A percentile compares a stretch with the other conserved stretches of the same genome.
These are phyloP conservation scores for Cryphonectria japonica DNA, from an alignment of 2,329 filamentous ascomycete genomes.

Conservation along the genomic window DNA sequence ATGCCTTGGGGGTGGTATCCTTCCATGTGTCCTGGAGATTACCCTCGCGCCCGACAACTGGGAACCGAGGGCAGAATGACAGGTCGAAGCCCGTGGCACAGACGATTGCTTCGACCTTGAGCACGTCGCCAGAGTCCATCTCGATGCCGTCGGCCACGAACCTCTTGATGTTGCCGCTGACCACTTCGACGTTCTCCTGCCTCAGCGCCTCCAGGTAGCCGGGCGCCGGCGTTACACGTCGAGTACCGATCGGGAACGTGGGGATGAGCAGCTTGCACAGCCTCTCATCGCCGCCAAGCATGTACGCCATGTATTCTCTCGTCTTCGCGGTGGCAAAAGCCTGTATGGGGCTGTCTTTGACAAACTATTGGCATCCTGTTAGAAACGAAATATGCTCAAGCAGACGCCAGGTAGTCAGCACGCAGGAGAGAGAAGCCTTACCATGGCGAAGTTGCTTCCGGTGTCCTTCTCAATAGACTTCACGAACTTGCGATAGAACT, in stretches of 20 bases:
- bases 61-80: conserved; percentile 56
- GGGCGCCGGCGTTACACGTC: conserved; percentile 54
- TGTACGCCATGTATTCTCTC: conserved; percentile 51
- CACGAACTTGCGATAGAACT: conserved; percentile 51
- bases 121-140: conserved; percentile 50
- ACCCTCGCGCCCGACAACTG: conserved; percentile 52
- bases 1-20: conserved; percentile 49
- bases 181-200: conserved; percentile 52
- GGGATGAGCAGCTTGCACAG: conserved; percentile 58
- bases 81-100: conserved; percentile 63
- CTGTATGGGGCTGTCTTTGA: conserved; percentile 47
- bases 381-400: conserved; percentile 11
- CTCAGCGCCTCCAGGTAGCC: conserved; percentile 53
- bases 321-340: conserved; percentile 47
- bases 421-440: conserved; percentile 33
- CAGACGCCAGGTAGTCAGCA: neutral
- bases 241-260: conserved; percentile 51
- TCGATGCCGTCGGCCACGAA: conserved; percentile 54
- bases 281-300: conserved; percentile 51
- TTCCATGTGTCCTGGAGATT: conserved; percentile 56
- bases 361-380: conserved; percentile 35
- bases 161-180: conserved; percentile 48
- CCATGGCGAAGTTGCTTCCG: conserved; percentile 48
- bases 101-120: conserved; percentile 58
- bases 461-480: conserved; percentile 51